A percentile compares a stretch with the other conserved stretches of the same genome.
Conservation (phyloP, 306 rosid genomes). For the Abrus pulchellus region DNA sequence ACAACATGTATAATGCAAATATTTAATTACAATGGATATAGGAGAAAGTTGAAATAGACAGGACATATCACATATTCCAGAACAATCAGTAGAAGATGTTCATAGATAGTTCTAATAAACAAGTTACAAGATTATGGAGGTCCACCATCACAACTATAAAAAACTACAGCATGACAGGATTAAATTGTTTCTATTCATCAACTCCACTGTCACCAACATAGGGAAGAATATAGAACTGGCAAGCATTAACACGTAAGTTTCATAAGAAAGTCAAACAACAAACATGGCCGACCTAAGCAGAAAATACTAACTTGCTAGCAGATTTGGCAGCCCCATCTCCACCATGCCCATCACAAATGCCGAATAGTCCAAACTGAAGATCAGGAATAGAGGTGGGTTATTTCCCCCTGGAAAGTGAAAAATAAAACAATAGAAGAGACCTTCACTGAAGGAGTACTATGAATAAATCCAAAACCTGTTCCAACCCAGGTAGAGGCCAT, state of each 20-base stretch:
- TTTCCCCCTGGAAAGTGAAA: conserved; percentile 47
- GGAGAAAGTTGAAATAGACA: conserved; percentile 15
- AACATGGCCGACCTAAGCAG: conserved; percentile 46
- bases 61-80: conserved; percentile 15
- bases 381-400: conserved; percentile 51
- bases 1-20: background rate
- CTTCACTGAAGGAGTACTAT: conserved; percentile 21
- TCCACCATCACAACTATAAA: conserved; percentile 16
- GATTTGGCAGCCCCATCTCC: conserved; percentile 91
- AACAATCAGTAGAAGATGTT: conserved; percentile 22
- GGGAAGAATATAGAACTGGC: conserved; percentile 15
- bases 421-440: conserved; percentile 38
- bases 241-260: conserved; percentile 20
- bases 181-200: conserved; percentile 20
- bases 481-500: conserved; percentile 95
- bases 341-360: conserved; percentile 94
- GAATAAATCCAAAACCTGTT: conserved; percentile 71
- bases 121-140: conserved; percentile 16
- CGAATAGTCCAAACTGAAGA: conserved; percentile 94
- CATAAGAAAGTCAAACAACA: conserved; percentile 36
- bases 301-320: conserved; percentile 92
- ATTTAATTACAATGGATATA: conserved; percentile 27
- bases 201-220: conserved; percentile 22
- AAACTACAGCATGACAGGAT: background rate
- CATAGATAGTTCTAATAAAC: conserved; percentile 24